A percentile compares a stretch with the other conserved stretches of the same genome.
Conservation (phyloP, 2,329 filamentous ascomycete species). For the Cercospora sesami region DNA sequence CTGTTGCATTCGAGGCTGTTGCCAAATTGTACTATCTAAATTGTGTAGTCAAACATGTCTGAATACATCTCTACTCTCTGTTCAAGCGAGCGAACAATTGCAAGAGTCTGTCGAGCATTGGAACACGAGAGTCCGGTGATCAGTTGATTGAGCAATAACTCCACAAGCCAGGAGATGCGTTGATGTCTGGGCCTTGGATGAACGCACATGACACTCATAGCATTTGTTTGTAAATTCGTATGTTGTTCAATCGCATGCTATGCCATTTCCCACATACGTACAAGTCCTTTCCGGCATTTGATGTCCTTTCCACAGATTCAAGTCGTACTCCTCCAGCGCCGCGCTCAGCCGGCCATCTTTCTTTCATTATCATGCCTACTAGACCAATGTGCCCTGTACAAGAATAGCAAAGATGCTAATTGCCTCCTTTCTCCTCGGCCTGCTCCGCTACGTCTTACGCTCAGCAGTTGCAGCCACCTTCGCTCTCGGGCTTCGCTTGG, state of each 20-base stretch:
- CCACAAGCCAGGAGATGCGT: background rate
- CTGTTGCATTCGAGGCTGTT: constrained; percentile 14
- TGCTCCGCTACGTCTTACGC: background rate
- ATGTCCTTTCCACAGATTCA: constrained; percentile 1
- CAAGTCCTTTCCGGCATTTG: background rate
- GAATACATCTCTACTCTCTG: constrained; percentile 22
- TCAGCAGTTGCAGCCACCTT: constrained; percentile 42
- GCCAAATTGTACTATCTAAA: constrained; percentile 14
- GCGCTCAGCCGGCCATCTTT: background rate
- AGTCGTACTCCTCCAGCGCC: constrained; percentile 3
- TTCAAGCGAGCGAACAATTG: background rate
- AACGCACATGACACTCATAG: background rate
- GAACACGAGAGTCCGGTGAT: background rate
- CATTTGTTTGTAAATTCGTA: background rate
- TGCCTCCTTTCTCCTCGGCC: background rate
- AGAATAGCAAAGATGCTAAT: constrained; percentile 7
- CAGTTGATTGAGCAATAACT: background rate
- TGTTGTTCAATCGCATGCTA: background rate
- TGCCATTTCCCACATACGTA: background rate
- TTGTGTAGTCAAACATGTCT: constrained; percentile 19
- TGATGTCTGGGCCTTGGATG: background rate
- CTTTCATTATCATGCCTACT: background rate
- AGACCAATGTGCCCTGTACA: constrained; percentile 11
- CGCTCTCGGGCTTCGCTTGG: constrained; percentile 39
- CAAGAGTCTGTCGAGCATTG: background rate